These are phyloP conservation scores for Raffaelea arxii DNA, from an alignment of 2,329 filamentous ascomycete species.

Conservation along the genomic window DNA sequence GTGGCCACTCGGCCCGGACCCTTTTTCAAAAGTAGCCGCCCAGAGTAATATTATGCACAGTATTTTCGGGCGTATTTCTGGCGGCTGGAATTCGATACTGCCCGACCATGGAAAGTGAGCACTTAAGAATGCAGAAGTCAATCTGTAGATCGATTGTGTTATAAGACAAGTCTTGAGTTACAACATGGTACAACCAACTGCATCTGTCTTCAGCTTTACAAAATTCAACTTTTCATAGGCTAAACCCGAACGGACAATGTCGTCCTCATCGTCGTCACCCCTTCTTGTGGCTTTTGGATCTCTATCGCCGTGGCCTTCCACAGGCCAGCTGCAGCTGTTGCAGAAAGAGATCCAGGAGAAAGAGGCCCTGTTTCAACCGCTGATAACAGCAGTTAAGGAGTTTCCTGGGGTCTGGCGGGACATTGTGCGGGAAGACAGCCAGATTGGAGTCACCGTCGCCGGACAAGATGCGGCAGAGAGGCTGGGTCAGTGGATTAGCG, in stretches of 20 bases:
- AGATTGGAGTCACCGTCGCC: not conserved
- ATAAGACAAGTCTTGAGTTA: not conserved
- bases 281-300: not conserved
- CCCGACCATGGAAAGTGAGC: no score
- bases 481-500: not conserved
- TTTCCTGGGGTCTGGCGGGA: not conserved
- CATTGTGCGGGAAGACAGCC: not conserved
- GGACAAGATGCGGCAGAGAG: not conserved
- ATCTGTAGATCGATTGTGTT: not conserved
- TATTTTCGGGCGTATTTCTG: no score
- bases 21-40: no score
- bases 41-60: no score
- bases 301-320: not conserved
- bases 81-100: no score
- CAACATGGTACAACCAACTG: not conserved
- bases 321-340: not conserved
- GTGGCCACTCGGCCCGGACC: no score
- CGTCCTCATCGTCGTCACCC: not conserved
- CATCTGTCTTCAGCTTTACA: no score
- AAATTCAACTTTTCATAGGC: no score
- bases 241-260: no score
- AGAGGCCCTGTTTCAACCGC: not conserved
- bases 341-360: not conserved
- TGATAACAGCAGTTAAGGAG: not conserved
- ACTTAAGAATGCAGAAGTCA: no score